Base-by-base conservation (phyloP, 305 asterid species). In the Solanum hybrid region DNA sequence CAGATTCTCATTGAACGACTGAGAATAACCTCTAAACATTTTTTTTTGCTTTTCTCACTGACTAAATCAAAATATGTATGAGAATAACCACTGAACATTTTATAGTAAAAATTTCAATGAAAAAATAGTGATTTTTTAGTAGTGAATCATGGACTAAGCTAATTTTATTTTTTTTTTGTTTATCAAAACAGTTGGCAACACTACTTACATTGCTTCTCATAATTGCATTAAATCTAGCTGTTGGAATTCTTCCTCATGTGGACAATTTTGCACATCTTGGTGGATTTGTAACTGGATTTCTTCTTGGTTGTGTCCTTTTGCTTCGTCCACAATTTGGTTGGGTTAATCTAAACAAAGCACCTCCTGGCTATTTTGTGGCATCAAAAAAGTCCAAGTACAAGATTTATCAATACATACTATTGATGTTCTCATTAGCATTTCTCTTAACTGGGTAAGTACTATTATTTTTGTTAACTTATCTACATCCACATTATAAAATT, bases 241-340 rank as follows among this genome's bases (percentile, higher is more conserved):
- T 97, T 22, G 99, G 99, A 89, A 94, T 97, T 89, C 96, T 97
- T 72, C 99, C 99, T 20, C 99, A 97, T 22, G 98, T 97, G 2
- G 99, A 97, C 90, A 97, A 97, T 92, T 97, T 97, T 86, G 99
- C 99, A 14, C 99, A 97, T 90, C 84, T 95, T 37, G 99, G 99
- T 31, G 99, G 99, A 88, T 97, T 97, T 84, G 4, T 89, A 6
- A 92, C 98, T 1, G 99, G 99, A 20, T 96, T 95, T 89, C 85
- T 96, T 3, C 95, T 96, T 3, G 99, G 99, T 7, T 96, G 95
- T 56, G 90, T 97, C 32, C 94, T 96, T n/a, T 89, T 97, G 86
- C 88, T 97, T 38, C 96, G 97, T 12, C 99, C 99, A 42, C 99
- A 97, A 29, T 97, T 87, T 51, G 96, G 96, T 64, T 96, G 94